Conservation (phyloP, 352 stramenopile species). For the Peronospora farinosa region DNA sequence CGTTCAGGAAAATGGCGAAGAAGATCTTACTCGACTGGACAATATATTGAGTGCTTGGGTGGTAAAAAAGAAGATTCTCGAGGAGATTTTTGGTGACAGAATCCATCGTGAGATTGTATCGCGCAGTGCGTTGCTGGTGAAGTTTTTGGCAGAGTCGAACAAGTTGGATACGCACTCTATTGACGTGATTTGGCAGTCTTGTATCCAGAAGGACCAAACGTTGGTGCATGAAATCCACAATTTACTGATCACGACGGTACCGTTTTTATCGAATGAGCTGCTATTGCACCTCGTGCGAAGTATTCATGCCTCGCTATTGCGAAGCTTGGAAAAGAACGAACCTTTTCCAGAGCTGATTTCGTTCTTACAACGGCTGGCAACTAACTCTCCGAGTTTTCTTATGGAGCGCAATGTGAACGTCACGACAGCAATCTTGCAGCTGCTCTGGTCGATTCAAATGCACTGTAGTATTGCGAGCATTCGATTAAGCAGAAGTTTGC, state of each 20-base stretch:
- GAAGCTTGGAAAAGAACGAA: slow-evolving; percentile 49
- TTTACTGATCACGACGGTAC: slow-evolving; percentile 65
- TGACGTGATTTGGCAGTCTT: slow-evolving; percentile 77
- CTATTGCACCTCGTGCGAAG: slow-evolving; percentile 65
- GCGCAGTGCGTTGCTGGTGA: slow-evolving; percentile 72
- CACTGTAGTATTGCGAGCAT: slow-evolving; percentile 55
- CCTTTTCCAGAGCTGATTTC: slow-evolving; percentile 60
- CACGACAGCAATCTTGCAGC: slow-evolving; percentile 55
- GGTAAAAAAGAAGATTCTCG: slow-evolving; percentile 60
- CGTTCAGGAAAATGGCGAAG: slow-evolving; percentile 47
- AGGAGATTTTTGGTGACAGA: slow-evolving; percentile 83
- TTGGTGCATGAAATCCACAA: slow-evolving; percentile 81
- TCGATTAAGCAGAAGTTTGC: slow-evolving; percentile 53
- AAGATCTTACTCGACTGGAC: slow-evolving; percentile 54
- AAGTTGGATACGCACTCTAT: slow-evolving; percentile 56
- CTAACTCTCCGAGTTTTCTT: slow-evolving; percentile 60
- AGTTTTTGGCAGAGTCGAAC: slow-evolving; percentile 78
- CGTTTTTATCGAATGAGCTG: slow-evolving; percentile 66
- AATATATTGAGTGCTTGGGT: slow-evolving; percentile 74
- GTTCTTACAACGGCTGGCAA: slow-evolving; percentile 75
- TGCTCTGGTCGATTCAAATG: slow-evolving; percentile 83
- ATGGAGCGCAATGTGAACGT: slow-evolving; percentile 59
- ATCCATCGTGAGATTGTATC: slow-evolving; percentile 87
- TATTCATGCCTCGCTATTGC: slow-evolving; percentile 50
- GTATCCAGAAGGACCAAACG: slow-evolving; percentile 79